phyloP scores from a whole-genome alignment of 148 eudicot species.

The Chenopodium suecicum region DNA sequence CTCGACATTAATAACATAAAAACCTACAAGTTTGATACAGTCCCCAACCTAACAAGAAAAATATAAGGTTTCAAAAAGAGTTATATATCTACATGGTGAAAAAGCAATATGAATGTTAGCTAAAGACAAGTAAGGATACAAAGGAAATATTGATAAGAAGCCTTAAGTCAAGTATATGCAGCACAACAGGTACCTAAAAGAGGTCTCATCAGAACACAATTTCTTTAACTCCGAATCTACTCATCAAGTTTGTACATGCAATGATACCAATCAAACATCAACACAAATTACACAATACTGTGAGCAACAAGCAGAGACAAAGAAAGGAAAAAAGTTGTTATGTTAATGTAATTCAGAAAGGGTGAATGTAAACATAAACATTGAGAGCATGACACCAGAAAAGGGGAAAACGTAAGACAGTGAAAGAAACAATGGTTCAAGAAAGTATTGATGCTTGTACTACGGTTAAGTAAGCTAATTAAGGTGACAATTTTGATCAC shows the following conservation, averaged over 20 bases:
- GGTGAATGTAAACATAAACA: neutral
- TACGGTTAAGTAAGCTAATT: neutral
- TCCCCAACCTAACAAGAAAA: neutral
- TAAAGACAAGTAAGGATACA: neutral
- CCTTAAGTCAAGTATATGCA: neutral
- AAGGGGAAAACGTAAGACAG: neutral
- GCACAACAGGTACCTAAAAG: neutral
- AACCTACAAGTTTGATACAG: neutral
- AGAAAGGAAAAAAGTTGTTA: neutral
- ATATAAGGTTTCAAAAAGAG: neutral
- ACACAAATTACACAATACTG: no score
- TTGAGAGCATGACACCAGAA: neutral
- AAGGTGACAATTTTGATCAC: neutral
- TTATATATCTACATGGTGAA: slow-evolving; percentile 1
- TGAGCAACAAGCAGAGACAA: neutral
- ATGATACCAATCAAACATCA: slow-evolving; percentile 1
- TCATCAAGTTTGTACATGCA: neutral
- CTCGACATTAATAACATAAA: neutral
- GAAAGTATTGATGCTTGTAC: neutral
- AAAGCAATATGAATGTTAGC: neutral
- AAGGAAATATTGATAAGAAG: neutral
- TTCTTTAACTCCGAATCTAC: neutral
- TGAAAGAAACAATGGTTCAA: neutral
- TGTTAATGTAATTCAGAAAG: neutral
- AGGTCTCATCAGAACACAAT: no score